These are phyloP conservation scores for Starmera caribaea DNA, from an alignment of 805 yeast genomes.

Conservation along the genomic window DNA sequence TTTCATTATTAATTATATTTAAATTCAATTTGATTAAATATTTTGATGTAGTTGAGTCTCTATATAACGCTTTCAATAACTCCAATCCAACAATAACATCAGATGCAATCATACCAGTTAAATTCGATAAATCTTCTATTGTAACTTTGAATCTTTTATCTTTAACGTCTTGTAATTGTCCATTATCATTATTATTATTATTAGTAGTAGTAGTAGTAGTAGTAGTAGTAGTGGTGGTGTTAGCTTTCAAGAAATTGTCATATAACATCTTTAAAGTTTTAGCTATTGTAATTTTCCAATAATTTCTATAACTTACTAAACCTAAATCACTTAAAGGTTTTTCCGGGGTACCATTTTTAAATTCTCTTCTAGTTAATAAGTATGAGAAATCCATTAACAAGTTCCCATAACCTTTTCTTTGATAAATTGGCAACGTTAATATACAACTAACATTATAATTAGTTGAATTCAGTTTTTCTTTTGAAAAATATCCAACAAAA, in stretches of 20 bases:
- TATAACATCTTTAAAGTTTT: constrained; percentile 18
- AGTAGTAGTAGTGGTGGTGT: no score
- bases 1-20: constrained; percentile 28
- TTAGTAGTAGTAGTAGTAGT: no score
- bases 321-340: constrained; percentile 90
- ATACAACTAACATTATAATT: constrained; percentile 87
- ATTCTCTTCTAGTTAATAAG: constrained; percentile 63
- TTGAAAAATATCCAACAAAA: constrained; percentile 91
- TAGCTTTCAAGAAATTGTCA: not conserved
- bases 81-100: constrained; percentile 87
- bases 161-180: not conserved
- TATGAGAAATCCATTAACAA: constrained; percentile 86
- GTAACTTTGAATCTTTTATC: constrained; percentile 25
- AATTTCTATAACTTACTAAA: constrained; percentile 71
- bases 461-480: constrained; percentile 65
- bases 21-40: constrained; percentile 49
- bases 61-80: constrained; percentile 51
- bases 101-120: constrained; percentile 79
- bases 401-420: constrained; percentile 83
- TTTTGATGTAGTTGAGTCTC: constrained; percentile 30
- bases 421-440: constrained; percentile 78
- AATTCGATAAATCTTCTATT: constrained; percentile 49
- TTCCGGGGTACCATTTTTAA: constrained; percentile 85
- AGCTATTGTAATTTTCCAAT: constrained; percentile 70
- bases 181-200: no score